phyloP scores from a whole-genome alignment of 169 alveolate species.

The Ichthyophthirius multifiliis region DNA sequence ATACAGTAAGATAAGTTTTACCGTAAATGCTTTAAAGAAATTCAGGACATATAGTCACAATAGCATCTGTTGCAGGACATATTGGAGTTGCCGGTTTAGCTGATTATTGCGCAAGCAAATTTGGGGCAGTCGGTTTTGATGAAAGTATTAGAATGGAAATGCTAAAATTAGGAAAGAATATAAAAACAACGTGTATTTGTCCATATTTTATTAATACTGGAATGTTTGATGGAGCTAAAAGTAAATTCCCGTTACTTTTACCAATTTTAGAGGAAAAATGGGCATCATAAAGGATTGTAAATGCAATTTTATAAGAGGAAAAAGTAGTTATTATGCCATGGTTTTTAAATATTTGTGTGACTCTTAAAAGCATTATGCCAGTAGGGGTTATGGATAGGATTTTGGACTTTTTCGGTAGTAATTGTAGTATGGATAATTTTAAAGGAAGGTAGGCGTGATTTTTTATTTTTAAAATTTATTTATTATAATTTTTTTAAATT shows the following conservation, averaged over 20 bases:
- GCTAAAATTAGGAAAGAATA: conserved; percentile 11
- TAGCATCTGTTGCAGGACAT: conserved; percentile 65
- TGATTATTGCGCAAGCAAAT: conserved; percentile 73
- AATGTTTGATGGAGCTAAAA: conserved; percentile 78
- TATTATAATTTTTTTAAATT: too few relatives aligned
- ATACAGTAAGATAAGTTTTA: conserved; percentile 60
- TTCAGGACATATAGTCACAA: conserved; percentile 72
- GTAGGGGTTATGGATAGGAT: conserved; percentile 20
- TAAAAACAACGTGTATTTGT: conserved; percentile 71
- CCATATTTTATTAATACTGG: conserved; percentile 78
- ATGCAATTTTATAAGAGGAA: conserved; percentile 59
- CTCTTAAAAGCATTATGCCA: conserved; percentile 54
- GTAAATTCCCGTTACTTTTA: conserved; percentile 37
- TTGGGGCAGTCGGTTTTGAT: conserved; percentile 73
- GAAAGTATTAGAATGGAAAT: conserved; percentile 64
- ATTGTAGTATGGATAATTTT: conserved; percentile 36
- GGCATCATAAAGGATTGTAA: conserved; percentile 56
- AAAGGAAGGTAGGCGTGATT: conserved; percentile 41
- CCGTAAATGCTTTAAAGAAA: conserved; percentile 57
- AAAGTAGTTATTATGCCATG: conserved; percentile 53
- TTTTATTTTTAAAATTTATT: too few relatives aligned
- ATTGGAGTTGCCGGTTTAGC: conserved; percentile 54
- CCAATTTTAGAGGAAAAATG: conserved; percentile 59
- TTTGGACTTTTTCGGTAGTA: conserved; percentile 32
- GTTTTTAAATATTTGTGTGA: neutral